Conservation (phyloP, 805 yeast genomes). For the Zygotorulaspora sp. region DNA sequence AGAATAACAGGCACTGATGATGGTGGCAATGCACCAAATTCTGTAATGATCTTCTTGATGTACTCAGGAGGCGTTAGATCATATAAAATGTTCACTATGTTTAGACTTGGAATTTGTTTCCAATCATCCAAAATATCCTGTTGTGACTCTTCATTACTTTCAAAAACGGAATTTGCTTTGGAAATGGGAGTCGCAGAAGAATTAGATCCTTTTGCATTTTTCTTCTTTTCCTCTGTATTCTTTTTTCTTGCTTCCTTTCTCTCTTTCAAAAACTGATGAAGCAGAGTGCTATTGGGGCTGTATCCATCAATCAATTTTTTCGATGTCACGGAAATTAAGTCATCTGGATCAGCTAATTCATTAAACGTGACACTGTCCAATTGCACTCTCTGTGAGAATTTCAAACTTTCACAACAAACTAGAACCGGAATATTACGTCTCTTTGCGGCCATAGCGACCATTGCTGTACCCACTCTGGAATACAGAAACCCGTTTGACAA, state of each 20-base stretch:
- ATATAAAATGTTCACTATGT: constrained; percentile 79
- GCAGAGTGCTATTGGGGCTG: constrained; percentile 54
- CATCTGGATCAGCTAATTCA: constrained; percentile 80
- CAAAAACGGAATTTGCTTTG: constrained; percentile 18
- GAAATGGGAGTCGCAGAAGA: constrained; percentile 25
- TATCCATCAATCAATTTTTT: constrained; percentile 47
- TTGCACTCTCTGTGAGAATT: constrained; percentile 92
- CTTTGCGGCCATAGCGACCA: constrained; percentile 87
- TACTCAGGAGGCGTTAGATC: constrained; percentile 93
- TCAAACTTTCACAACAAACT: constrained; percentile 92
- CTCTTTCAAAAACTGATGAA: constrained; percentile 56
- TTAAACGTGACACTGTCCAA: constrained; percentile 92
- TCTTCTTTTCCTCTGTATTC: constrained; percentile 25
- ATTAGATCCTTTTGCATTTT: constrained; percentile 27
- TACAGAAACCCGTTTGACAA: constrained; percentile 89
- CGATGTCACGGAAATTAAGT: constrained; percentile 48
- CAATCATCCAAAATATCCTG: constrained; percentile 53
- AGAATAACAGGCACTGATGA: constrained; percentile 96
- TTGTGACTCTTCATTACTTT: constrained; percentile 31
- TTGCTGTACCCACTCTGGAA: constrained; percentile 91
- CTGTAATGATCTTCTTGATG: constrained; percentile 92
- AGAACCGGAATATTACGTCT: constrained; percentile 87
- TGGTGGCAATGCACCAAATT: constrained; percentile 93
- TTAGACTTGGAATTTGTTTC: constrained; percentile 58
- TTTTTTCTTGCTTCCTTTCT: constrained; percentile 31